Evolutionary conservation across 768 basidiomycete species (phyloP), one percentile per base, ranked within the genome.

Genomic region (Candolleomyces aberdarensis): DNA sequence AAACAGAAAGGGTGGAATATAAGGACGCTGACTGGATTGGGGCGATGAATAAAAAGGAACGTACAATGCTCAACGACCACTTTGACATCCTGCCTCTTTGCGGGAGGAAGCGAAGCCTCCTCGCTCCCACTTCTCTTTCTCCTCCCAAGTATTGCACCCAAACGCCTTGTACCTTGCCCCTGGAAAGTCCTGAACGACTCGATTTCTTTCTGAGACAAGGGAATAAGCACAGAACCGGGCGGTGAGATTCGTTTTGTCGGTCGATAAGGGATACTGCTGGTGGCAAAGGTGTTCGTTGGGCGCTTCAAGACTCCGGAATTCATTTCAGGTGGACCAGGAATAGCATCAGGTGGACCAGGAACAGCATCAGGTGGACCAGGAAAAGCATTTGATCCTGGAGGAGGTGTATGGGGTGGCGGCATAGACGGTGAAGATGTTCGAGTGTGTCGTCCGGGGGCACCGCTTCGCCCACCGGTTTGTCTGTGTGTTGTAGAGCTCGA

Each of bases 11-110:
- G 49, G 52, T n/a, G 41, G 59, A 58, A 20, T 62, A 39, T 8
- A 60, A 39, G 56, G 14, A 41, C 19, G 29, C 29, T 15, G 26
- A 51, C 50, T 31, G 40, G 36, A 36, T 22, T 7, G 19, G n/a
- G 41, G 19, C 6, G 2, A 3, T 36, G 17, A 56, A 52, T 26
- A 29, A 2, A 57, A 67, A 41, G 52, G 57, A n/a, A 82, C 88
- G 68, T 67, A 88, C 92, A 94, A 71, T 94, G 93, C 43, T 88
- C 75, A 17, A 89, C 83, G 41, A 94, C 89, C 51, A 87, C 83
- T 1, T 81, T 85, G 1, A 87, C 85, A 69, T 93, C 90, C n/a
- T 4, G 80, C 80, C 49, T 82, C 77, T 64, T 83, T 85, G 65
- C 86, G 83, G 19, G 67, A 63, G 4, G 81, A 77, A 0, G 76